Percentiles rank a stretch among this genome's conserved stretches.
Evolutionary conservation across 257 asterid genomes (phyloP).

Genomic region (Solanum phureja): DNA sequence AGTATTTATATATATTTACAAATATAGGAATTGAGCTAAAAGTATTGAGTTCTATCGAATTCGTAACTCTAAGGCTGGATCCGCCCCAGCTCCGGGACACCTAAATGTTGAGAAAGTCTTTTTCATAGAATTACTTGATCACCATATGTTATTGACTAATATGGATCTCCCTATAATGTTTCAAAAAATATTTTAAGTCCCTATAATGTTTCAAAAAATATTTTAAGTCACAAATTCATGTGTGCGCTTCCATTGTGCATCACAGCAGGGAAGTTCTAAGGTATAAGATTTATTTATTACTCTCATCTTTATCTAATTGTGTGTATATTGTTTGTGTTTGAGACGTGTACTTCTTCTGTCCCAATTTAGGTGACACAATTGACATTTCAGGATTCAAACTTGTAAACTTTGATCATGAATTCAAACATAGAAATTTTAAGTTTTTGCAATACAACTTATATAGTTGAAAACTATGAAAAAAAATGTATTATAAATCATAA

Average conservation of each 20-base stretch:
- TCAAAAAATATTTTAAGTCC: neutral
- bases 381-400: too few species aligned
- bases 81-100: rapidly evolving
- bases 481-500: too few species aligned
- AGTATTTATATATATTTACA: neutral
- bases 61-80: too few species aligned
- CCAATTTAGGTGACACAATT: too few species aligned
- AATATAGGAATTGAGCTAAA: neutral
- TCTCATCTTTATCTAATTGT: too few species aligned
- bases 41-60: neutral
- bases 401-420: too few species aligned
- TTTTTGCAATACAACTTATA: too few species aligned
- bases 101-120: neutral
- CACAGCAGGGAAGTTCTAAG: neutral
- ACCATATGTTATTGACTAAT: neutral
- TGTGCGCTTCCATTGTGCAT: neutral
- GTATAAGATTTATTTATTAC: too few species aligned
- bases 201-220: too few species aligned
- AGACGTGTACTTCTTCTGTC: neutral
- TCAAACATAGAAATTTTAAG: neutral
- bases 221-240: neutral
- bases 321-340: neutral
- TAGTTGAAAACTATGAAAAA: too few species aligned
- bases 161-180: neutral
- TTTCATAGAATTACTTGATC: neutral